Percentiles rank a stretch among this genome's conserved stretches.
These are phyloP conservation scores for Podila epigama DNA, from an alignment of 192 early-diverging fungal genomes.

Conservation along the genomic window DNA sequence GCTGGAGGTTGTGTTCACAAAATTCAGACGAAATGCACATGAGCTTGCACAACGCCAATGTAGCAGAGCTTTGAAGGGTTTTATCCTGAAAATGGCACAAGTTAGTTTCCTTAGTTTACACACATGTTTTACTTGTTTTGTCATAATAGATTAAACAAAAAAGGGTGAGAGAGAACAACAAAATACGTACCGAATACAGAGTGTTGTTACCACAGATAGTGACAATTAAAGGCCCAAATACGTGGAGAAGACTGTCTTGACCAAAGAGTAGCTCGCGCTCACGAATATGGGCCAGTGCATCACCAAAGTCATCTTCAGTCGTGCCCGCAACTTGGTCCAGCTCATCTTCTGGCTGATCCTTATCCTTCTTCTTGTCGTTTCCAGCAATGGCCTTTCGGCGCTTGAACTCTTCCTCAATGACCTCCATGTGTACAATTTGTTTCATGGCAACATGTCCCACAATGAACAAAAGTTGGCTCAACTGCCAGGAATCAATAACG, in stretches of 20 bases:
- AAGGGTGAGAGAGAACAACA: not conserved
- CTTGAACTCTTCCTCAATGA: constrained; percentile 94
- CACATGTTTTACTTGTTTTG: not conserved
- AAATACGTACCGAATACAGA: constrained; percentile 72
- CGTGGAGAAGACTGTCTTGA: constrained; percentile 73
- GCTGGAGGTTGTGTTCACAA: constrained; percentile 90
- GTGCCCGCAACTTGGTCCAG: constrained; percentile 92
- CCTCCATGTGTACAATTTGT: constrained; percentile 95
- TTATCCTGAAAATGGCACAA: constrained; percentile 66
- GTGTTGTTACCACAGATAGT: constrained; percentile 85
- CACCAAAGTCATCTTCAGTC: constrained; percentile 95
- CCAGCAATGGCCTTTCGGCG: constrained; percentile 65
- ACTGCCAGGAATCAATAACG: constrained; percentile 67
- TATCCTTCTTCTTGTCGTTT: constrained; percentile 47
- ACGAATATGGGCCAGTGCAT: constrained; percentile 84
- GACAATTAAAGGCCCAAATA: constrained; percentile 84
- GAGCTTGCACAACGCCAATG: constrained; percentile 90
- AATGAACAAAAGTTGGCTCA: constrained; percentile 89
- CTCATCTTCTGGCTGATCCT: constrained; percentile 74
- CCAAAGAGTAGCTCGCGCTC: constrained; percentile 93
- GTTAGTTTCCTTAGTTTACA: no score
- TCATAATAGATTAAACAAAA: not conserved
- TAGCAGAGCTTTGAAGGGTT: constrained; percentile 88
- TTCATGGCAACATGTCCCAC: constrained; percentile 97
- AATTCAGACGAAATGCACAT: constrained; percentile 97